Conservation (phyloP, 169 alveolate genomes). For the Besnoitia besnoiti region DNA sequence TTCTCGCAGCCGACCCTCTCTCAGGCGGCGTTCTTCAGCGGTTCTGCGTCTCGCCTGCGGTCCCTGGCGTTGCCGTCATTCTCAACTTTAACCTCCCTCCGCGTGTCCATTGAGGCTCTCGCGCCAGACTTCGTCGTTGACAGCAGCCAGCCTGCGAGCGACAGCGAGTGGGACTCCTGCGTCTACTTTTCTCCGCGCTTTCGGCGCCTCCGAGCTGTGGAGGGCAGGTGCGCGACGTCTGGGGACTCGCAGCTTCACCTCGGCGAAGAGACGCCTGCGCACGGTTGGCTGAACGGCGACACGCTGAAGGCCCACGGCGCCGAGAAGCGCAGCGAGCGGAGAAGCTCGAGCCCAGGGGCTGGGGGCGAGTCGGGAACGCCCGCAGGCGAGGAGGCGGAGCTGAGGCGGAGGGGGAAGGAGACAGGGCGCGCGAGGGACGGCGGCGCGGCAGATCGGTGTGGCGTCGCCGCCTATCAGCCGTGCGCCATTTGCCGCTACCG, state of each 20-base stretch:
- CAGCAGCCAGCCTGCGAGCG: not conserved
- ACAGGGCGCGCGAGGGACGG: not conserved
- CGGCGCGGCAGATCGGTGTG: not conserved
- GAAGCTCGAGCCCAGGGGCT: not conserved
- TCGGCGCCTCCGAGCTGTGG: not conserved
- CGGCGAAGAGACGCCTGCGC: not conserved
- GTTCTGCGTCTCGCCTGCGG: too few species aligned
- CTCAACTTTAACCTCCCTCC: not conserved
- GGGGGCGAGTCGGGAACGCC: not conserved
- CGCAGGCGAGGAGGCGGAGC: not conserved
- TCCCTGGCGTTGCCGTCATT: not conserved
- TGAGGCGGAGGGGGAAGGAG: not conserved
- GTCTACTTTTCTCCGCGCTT: not conserved
- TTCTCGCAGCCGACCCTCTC: too few species aligned
- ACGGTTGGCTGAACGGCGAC: not conserved
- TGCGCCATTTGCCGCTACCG: slow-evolving; percentile 5
- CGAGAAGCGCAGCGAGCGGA: not conserved
- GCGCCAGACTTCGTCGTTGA: not conserved
- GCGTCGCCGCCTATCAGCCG: not conserved
- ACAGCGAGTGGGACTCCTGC: not conserved
- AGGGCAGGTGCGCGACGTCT: too few species aligned
- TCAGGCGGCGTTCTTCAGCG: too few species aligned
- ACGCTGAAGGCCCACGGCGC: not conserved
- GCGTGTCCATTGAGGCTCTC: not conserved
- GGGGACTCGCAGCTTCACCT: too few species aligned